phyloP scores from a whole-genome alignment of 306 rosid species.

The Ochetophila trinervis region DNA sequence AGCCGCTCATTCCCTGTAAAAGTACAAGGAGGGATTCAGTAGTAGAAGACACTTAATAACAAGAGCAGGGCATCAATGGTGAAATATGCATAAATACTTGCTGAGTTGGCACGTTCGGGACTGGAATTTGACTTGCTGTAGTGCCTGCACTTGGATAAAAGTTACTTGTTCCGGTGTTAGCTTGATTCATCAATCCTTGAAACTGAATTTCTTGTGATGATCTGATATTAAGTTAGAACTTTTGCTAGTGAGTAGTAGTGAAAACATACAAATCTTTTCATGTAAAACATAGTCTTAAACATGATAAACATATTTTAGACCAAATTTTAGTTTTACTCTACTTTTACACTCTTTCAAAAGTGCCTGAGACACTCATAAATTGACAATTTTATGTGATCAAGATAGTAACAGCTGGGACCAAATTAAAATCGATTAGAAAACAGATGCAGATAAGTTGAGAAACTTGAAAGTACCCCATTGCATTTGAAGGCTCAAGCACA shows the following conservation, averaged over 20 bases:
- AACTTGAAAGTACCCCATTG: constrained; percentile 1
- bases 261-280: too few relatives aligned
- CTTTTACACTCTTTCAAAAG: too few relatives aligned
- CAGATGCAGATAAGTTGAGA: background rate
- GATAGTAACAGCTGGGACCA: background rate
- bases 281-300: too few relatives aligned
- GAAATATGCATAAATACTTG: background rate
- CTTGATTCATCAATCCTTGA: constrained; percentile 9
- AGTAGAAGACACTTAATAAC: too few relatives aligned
- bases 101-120: constrained; percentile 16
- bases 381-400: too few relatives aligned
- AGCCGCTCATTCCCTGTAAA: constrained; percentile 15
- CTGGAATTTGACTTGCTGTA: constrained; percentile 8
- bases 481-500: background rate
- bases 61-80: background rate
- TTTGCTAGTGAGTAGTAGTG: background rate
- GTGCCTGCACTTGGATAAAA: constrained; percentile 1
- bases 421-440: background rate
- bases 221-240: constrained; percentile 7
- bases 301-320: too few relatives aligned
- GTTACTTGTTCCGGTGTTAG: background rate
- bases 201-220: constrained; percentile 20
- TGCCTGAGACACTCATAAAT: too few relatives aligned
- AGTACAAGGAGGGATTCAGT: background rate
- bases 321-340: too few relatives aligned